Base-by-base conservation (phyloP, 345 rosid genomes). In the Balakata baccata region DNA sequence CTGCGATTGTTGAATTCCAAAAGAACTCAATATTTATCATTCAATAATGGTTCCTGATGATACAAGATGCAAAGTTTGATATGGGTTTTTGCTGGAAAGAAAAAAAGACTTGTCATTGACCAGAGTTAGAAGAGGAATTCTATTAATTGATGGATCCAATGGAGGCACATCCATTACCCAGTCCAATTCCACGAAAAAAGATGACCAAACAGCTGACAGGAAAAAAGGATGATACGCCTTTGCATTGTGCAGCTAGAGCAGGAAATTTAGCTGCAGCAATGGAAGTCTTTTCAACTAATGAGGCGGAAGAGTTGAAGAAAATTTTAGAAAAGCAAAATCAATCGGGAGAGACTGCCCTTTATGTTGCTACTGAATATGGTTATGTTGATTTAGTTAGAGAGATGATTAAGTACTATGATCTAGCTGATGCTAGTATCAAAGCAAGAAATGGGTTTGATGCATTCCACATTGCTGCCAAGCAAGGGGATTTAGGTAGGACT, bases 381-480 rank as follows among this genome's bases (percentile, higher is more conserved):
- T 80, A 89, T 63, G 89, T 86, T 23, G 92, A 89, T 74, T 73
- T 92, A 64, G 90, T 92, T 13, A 84, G 88, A 68, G 94, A 86
- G 86, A 86, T 95, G 96, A 90, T 95, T 45, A 82, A 83, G 9
- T 84, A 85, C 77, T 92, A 87, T 70, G 94, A 92, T 82, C 91
- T 95, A 57, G 75, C 81, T 20, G 82, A 83, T 45, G 97, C 97
- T 60, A 88, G 90, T 29, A 92, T 89, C 86, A 95, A 87, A 84
- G 98, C 98, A 9, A 84, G 91, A 70, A 95, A 95, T 38, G 99
- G 99, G 0, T 95, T 90, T 41, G 99, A 95, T 77, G 98, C 99
- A 23, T 87, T 95, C 70, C 98, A 92, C 80, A 89, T 92, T 78
- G 98, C 98, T 77, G 97, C 98, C 13, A 95, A 95, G 85, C 97